Conservation (phyloP, 2,329 filamentous ascomycete genomes). For the Colletotrichum paranaense region DNA sequence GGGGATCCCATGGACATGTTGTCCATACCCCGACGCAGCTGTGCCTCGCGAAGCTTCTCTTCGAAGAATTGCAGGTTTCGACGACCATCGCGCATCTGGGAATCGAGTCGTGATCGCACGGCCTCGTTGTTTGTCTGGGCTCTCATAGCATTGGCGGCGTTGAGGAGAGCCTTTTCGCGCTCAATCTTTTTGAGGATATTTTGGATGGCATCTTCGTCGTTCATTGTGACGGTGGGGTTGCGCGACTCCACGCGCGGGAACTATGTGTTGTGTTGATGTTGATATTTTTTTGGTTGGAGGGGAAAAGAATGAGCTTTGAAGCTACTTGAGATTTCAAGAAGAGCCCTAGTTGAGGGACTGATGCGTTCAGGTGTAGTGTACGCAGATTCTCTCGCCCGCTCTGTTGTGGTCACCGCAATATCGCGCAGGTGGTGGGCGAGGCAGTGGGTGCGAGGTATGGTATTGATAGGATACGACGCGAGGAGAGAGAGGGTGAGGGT, state of each 20-base stretch:
- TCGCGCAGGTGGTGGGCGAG: background rate
- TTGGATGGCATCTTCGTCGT: conserved; percentile 74
- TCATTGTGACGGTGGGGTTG: conserved; percentile 61
- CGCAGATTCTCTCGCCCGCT: background rate
- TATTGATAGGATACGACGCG: background rate
- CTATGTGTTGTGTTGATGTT: background rate
- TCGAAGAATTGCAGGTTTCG: conserved; percentile 97
- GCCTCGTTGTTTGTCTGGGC: conserved; percentile 94
- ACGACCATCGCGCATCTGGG: conserved; percentile 92
- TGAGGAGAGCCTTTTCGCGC: conserved; percentile 94
- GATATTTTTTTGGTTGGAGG: conserved; percentile 1
- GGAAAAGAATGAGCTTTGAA: background rate
- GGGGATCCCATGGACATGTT: conserved; percentile 72
- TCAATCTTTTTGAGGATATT: conserved; percentile 98
- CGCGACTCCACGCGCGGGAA: conserved; percentile 49
- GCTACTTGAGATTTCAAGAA: background rate
- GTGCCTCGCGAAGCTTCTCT: conserved; percentile 88
- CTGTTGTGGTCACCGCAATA: background rate
- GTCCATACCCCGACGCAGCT: conserved; percentile 80
- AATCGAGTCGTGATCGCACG: conserved; percentile 90
- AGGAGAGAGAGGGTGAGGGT: background rate
- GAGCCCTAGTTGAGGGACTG: background rate
- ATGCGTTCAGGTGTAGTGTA: background rate
- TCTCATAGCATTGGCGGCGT: conserved; percentile 93
- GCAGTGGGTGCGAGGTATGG: background rate